A percentile compares a stretch with the other conserved stretches of the same genome.
Conservation (phyloP, 2,329 filamentous ascomycete species). For the Fusarium penzigii region DNA sequence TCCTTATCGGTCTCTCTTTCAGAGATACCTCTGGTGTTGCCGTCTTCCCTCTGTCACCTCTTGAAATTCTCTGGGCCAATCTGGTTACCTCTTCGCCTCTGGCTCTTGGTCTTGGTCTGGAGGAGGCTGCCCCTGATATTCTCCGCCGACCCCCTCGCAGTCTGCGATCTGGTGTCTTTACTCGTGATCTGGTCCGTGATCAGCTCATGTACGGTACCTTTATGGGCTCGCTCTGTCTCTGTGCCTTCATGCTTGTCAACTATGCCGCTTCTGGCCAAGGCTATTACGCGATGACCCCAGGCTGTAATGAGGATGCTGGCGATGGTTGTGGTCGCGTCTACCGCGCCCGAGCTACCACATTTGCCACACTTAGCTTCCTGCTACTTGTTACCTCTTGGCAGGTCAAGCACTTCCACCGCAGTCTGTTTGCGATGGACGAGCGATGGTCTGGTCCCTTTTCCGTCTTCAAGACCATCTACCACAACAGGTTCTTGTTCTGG, state of each 20-base stretch:
- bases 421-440: conserved; percentile 67
- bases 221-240: conserved; percentile 63
- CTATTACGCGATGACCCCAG: conserved; percentile 49
- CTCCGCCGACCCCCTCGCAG: conserved; percentile 65
- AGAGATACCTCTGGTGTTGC: conserved; percentile 60
- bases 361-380: conserved; percentile 68
- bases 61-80: conserved; percentile 78
- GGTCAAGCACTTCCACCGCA: conserved; percentile 69
- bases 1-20: conserved; percentile 70
- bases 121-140: conserved; percentile 68
- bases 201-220: conserved; percentile 67
- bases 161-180: conserved; percentile 62
- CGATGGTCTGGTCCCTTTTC: conserved; percentile 50
- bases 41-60: conserved; percentile 69
- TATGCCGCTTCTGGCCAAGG: conserved; percentile 50
- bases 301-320: conserved; percentile 59
- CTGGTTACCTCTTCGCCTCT: conserved; percentile 72
- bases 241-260: conserved; percentile 60
- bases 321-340: conserved; percentile 58
- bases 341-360: conserved; percentile 67
- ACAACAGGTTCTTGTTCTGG: conserved; percentile 69
- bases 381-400: conserved; percentile 72
- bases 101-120: conserved; percentile 71
- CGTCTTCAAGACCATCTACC: conserved; percentile 62
- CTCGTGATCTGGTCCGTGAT: conserved; percentile 63